Evolutionary conservation across 2,329 filamentous ascomycete species (phyloP).

Genomic region (Aspergillus aculeatinus): DNA sequence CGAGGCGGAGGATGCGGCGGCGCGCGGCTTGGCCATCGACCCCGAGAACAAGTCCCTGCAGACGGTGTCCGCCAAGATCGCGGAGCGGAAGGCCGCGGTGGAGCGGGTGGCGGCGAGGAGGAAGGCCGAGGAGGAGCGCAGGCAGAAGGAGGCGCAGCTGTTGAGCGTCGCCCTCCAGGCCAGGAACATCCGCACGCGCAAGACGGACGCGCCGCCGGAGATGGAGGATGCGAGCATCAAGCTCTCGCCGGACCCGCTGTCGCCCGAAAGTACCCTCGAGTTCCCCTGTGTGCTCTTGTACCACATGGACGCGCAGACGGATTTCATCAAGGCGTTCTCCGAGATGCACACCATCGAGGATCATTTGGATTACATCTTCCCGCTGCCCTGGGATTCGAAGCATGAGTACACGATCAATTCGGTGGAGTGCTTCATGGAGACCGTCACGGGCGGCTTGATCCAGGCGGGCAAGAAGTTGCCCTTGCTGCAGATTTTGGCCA

Average conservation of each 20-base stretch:
- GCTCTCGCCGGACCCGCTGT: constrained; percentile 70
- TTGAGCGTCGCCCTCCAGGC: constrained; percentile 66
- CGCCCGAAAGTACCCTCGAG: constrained; percentile 67
- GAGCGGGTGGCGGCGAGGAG: constrained; percentile 58
- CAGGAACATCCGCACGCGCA: constrained; percentile 67
- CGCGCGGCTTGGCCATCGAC: constrained; percentile 72
- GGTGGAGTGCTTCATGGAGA: constrained; percentile 92
- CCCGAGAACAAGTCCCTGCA: constrained; percentile 66
- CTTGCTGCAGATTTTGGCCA: constrained; percentile 70
- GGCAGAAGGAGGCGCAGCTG: constrained; percentile 57
- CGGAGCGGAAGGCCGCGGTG: constrained; percentile 56
- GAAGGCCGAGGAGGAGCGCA: constrained; percentile 46
- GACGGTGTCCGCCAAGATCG: constrained; percentile 62
- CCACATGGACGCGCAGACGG: constrained; percentile 74
- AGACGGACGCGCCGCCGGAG: constrained; percentile 72
- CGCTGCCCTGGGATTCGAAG: constrained; percentile 77
- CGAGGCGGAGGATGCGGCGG: constrained; percentile 79
- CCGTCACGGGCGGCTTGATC: constrained; percentile 71
- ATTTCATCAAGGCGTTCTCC: constrained; percentile 84
- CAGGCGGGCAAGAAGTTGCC: constrained; percentile 86
- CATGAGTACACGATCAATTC: constrained; percentile 62
- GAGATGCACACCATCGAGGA: constrained; percentile 74
- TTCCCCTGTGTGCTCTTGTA: constrained; percentile 86
- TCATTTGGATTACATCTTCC: constrained; percentile 82
- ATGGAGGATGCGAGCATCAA: constrained; percentile 78